phyloP scores from a whole-genome alignment of 2,329 filamentous ascomycete species.

The Hymenoscyphus occultus region DNA sequence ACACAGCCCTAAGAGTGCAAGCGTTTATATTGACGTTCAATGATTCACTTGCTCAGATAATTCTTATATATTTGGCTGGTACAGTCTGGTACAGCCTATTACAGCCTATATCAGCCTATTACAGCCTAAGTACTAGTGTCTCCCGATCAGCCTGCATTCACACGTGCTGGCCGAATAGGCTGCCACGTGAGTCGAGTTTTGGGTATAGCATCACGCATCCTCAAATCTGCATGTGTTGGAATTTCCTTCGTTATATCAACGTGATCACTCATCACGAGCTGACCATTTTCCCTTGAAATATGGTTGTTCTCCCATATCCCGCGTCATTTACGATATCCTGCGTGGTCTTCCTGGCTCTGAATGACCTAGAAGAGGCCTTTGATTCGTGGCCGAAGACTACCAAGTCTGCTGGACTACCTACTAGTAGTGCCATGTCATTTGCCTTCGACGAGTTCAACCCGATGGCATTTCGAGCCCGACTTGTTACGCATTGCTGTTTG shows the following conservation, averaged over 20 bases:
- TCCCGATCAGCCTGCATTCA: background rate
- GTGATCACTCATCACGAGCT: constrained; percentile 16
- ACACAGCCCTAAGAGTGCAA: background rate
- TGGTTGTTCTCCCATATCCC: constrained; percentile 27
- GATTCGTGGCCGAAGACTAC: constrained; percentile 30
- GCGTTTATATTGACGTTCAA: background rate
- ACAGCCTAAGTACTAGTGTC: background rate
- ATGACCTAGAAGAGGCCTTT: constrained; percentile 17
- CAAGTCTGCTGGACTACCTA: constrained; percentile 31
- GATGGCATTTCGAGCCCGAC: constrained; percentile 33
- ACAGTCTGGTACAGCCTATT: background rate
- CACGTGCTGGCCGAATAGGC: background rate
- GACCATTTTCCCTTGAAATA: constrained; percentile 28
- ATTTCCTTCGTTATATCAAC: background rate
- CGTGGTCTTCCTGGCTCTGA: constrained; percentile 29
- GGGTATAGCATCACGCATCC: background rate
- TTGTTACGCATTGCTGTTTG: constrained; percentile 35
- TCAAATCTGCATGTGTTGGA: background rate
- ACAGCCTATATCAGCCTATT: background rate
- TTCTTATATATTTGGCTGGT: background rate
- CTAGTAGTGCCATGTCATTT: constrained; percentile 21
- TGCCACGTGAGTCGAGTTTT: constrained; percentile 22
- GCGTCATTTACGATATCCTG: constrained; percentile 35
- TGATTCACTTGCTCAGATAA: background rate
- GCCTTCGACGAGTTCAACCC: constrained; percentile 22